Evolutionary conservation across 2,329 filamentous ascomycete species (phyloP).

Genomic region (Trichoderma sp.): DNA sequence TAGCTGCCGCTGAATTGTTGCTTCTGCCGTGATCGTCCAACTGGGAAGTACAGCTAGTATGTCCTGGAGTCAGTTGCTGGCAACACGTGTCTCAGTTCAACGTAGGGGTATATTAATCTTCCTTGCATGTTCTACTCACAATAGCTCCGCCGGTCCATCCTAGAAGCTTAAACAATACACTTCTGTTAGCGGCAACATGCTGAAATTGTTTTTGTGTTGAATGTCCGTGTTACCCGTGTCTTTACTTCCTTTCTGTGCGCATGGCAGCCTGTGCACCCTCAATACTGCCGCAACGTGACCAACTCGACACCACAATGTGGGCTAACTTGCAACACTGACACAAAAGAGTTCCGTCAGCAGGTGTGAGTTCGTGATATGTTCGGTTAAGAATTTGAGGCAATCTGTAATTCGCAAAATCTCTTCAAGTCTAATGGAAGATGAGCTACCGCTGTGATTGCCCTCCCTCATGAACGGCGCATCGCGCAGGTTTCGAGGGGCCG

Average conservation of each 20-base stretch:
- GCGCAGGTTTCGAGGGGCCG: neutral
- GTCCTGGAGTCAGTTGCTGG: neutral
- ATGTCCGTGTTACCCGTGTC: neutral
- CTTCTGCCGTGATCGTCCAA: neutral
- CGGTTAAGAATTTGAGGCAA: neutral
- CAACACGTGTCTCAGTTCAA: neutral
- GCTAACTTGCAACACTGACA: neutral
- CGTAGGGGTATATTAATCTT: neutral
- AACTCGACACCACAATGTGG: neutral
- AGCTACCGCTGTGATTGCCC: neutral
- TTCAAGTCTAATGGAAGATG: neutral
- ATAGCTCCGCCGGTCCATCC: neutral
- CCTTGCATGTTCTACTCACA: neutral
- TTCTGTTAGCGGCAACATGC: neutral
- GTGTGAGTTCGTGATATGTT: neutral
- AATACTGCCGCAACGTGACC: conserved; percentile 7
- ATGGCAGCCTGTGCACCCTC: neutral
- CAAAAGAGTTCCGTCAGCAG: conserved; percentile 4
- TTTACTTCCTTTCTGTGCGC: neutral
- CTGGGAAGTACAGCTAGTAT: neutral
- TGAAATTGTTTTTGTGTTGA: neutral
- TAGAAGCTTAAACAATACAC: neutral
- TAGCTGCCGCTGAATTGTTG: neutral
- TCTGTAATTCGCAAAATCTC: neutral
- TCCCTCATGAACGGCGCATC: neutral